Evolutionary conservation across 2,329 filamentous ascomycete genomes (phyloP).

Genomic region (Fragosphaeria purpurea): DNA sequence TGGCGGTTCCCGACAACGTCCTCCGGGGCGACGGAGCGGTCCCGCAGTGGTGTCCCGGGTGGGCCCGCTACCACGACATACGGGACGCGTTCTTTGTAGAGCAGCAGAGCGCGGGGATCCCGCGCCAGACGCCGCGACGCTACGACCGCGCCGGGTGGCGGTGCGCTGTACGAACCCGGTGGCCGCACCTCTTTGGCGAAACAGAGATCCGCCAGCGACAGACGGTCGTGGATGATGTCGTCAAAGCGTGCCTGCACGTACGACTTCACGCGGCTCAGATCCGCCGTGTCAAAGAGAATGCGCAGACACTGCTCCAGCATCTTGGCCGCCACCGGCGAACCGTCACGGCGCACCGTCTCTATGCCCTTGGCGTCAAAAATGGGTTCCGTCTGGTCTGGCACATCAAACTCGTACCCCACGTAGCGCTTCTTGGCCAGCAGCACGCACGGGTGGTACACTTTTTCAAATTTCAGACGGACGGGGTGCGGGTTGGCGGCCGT

Average conservation of each 20-base stretch:
- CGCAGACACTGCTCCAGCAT: constrained; percentile 89
- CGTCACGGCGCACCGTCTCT: constrained; percentile 90
- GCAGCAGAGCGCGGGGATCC: constrained; percentile 78
- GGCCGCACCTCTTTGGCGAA: constrained; percentile 75
- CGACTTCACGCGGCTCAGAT: constrained; percentile 76
- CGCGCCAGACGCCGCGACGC: constrained; percentile 77
- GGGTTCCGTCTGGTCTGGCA: constrained; percentile 60
- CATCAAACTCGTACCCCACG: constrained; percentile 95
- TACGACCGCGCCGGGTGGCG: constrained; percentile 81
- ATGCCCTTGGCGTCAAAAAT: constrained; percentile 98
- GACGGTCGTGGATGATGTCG: constrained; percentile 82
- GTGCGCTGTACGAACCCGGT: constrained; percentile 73
- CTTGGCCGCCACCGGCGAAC: constrained; percentile 90
- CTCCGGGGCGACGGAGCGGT: constrained; percentile 84
- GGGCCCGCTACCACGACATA: constrained; percentile 89
- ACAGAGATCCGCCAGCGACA: constrained; percentile 92
- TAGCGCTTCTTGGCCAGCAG: constrained; percentile 95
- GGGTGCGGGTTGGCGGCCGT: constrained; percentile 85
- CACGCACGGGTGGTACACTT: constrained; percentile 93
- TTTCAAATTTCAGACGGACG: constrained; percentile 95
- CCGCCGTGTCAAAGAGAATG: constrained; percentile 79
- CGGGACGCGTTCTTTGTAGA: constrained; percentile 89
- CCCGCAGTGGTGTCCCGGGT: constrained; percentile 73
- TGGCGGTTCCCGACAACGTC: constrained; percentile 60
- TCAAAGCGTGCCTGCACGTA: constrained; percentile 64